Percentiles rank a stretch among this genome's conserved stretches.
Evolutionary conservation across 2,329 filamentous ascomycete genomes (phyloP).

Genomic region (Monilinia laxa): DNA sequence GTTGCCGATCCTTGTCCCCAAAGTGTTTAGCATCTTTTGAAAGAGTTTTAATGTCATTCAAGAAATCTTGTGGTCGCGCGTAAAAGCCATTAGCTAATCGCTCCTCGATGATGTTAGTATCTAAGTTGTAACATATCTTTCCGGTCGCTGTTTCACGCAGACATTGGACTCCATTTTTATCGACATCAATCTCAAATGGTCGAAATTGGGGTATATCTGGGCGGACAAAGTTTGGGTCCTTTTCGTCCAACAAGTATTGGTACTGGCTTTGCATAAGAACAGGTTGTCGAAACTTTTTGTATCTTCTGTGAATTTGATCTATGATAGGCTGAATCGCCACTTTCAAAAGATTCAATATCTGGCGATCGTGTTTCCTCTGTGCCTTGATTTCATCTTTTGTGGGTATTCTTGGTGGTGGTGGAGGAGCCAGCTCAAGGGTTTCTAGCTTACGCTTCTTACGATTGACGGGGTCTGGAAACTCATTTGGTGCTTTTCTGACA

Average conservation of each 20-base stretch:
- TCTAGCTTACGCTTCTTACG: slow-evolving; percentile 85
- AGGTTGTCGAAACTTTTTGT: slow-evolving; percentile 82
- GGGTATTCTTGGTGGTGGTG: slow-evolving; percentile 64
- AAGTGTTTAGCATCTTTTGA: slow-evolving; percentile 80
- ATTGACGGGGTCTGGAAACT: slow-evolving; percentile 84
- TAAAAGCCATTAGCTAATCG: slow-evolving; percentile 97
- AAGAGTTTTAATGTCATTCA: slow-evolving; percentile 81
- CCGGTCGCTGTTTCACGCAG: slow-evolving; percentile 71
- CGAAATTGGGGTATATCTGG: slow-evolving; percentile 56
- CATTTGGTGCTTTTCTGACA: slow-evolving; percentile 73
- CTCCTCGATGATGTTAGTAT: slow-evolving; percentile 90
- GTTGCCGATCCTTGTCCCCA: slow-evolving; percentile 76
- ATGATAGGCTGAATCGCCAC: slow-evolving; percentile 89
- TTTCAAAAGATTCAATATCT: slow-evolving; percentile 83
- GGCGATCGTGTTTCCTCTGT: slow-evolving; percentile 78
- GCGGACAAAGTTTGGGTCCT: slow-evolving; percentile 68
- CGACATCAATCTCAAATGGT: slow-evolving; percentile 76
- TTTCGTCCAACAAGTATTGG: slow-evolving; percentile 80
- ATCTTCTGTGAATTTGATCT: slow-evolving; percentile 91
- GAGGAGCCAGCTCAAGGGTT: slow-evolving; percentile 66
- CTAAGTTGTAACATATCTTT: slow-evolving; percentile 94
- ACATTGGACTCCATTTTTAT: slow-evolving; percentile 75
- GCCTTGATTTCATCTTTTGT: slow-evolving; percentile 79
- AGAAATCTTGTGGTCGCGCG: slow-evolving; percentile 83
- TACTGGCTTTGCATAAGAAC: slow-evolving; percentile 73